A percentile compares a stretch with the other conserved stretches of the same genome.
phyloP scores from a whole-genome alignment of 2,329 filamentous ascomycete genomes.

The Zymoseptoria crescenta region DNA sequence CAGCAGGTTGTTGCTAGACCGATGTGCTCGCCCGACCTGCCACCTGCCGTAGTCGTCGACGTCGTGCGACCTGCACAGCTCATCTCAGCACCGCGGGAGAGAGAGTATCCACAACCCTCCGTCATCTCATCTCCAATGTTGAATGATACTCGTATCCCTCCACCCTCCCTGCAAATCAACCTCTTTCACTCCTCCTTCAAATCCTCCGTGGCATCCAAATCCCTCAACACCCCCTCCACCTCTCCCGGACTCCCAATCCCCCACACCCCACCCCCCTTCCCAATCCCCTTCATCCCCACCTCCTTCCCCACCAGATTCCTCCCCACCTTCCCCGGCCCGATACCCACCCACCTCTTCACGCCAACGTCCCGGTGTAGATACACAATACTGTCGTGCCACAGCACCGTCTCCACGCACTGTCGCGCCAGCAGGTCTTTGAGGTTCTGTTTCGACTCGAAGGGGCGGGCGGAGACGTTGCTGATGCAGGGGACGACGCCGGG shows the following conservation, averaged over 20 bases:
- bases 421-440: constrained; percentile 71
- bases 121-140: background rate
- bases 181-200: constrained; percentile 27
- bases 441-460: constrained; percentile 65
- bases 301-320: constrained; percentile 91
- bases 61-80: too few species aligned
- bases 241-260: constrained; percentile 70
- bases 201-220: constrained; percentile 40
- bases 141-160: background rate
- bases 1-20: too few species aligned
- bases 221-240: constrained; percentile 39
- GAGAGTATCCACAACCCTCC: too few species aligned
- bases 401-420: constrained; percentile 83
- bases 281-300: constrained; percentile 74
- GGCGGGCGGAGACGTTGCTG: constrained; percentile 75
- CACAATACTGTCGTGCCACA: constrained; percentile 89
- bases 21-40: too few species aligned
- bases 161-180: background rate
- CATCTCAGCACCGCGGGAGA: too few species aligned
- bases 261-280: constrained; percentile 90
- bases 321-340: constrained; percentile 89
- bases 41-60: too few species aligned
- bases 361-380: constrained; percentile 79
- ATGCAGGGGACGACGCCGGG: constrained; percentile 70
- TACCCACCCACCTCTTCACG: constrained; percentile 79